Conservation (phyloP, 2,329 filamentous ascomycete genomes). For the Claviceps quebecensis region DNA sequence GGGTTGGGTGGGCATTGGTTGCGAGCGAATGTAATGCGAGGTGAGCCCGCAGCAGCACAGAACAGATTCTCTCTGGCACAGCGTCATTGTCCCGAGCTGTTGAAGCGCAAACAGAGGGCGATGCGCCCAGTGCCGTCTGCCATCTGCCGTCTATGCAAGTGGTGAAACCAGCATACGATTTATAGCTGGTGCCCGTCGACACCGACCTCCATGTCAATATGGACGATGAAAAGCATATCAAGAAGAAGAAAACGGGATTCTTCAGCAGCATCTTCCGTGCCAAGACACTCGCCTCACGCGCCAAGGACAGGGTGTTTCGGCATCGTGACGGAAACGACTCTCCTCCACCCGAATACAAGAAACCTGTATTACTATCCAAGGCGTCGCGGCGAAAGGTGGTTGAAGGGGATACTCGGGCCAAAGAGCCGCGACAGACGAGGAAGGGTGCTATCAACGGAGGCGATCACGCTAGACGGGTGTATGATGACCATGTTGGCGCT, state of each 20-base stretch:
- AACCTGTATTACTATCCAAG: background rate
- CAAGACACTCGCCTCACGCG: conserved; percentile 23
- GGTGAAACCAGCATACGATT: background rate
- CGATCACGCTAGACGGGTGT: background rate
- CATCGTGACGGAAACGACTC: background rate
- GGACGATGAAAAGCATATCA: conserved; percentile 18
- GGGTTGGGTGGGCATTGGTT: background rate
- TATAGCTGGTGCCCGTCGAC: background rate
- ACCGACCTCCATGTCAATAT: conserved; percentile 13
- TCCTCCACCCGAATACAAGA: background rate
- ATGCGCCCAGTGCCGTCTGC: no score
- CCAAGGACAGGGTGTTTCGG: conserved; percentile 5
- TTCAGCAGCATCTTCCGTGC: conserved; percentile 35
- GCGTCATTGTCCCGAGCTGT: no score
- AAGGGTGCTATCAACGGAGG: background rate
- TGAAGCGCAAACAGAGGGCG: no score
- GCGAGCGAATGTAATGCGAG: background rate
- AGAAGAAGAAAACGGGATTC: conserved; percentile 29
- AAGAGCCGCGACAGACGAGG: background rate
- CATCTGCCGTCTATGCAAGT: no score
- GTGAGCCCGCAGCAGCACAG: no score
- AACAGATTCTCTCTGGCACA: no score
- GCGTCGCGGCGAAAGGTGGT: background rate
- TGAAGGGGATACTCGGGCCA: background rate
- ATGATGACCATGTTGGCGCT: background rate